Percentiles rank a stretch among this genome's conserved stretches.
Conservation (phyloP, 257 asterid species). For the Solanum appendiculatum region DNA sequence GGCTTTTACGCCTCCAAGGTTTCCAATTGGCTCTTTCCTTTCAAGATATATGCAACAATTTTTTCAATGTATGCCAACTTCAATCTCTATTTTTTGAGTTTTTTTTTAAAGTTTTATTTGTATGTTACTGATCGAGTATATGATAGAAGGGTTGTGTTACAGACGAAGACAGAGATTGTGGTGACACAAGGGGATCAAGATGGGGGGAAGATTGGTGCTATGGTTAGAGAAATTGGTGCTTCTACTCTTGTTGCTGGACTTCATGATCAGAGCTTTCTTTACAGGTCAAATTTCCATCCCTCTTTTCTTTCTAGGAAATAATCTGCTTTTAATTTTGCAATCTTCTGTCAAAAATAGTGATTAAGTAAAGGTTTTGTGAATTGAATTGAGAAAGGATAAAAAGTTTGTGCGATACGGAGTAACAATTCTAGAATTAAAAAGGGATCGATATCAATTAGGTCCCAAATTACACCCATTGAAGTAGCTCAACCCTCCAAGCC, state of each 20-base stretch:
- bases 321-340: background rate
- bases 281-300: slow-evolving; percentile 29
- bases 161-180: slow-evolving; percentile 81
- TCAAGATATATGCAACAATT: slow-evolving; percentile 61
- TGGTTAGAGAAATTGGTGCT: slow-evolving; percentile 78
- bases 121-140: background rate
- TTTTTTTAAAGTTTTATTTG: background rate
- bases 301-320: background rate
- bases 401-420: no score
- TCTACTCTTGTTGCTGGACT: slow-evolving; percentile 84
- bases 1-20: slow-evolving; percentile 57
- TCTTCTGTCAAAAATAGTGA: background rate
- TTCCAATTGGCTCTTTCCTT: slow-evolving; percentile 83
- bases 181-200: slow-evolving; percentile 81
- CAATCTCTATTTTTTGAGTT: background rate
- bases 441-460: background rate
- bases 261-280: slow-evolving; percentile 79
- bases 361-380: no score
- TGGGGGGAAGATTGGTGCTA: slow-evolving; percentile 53
- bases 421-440: no score
- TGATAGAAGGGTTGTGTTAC: slow-evolving; percentile 22
- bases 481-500: no score
- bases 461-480: no score
- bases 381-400: background rate
- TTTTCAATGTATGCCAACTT: slow-evolving; percentile 38